Evolutionary conservation across 805 yeast genomes (phyloP), one percentile per base, ranked within the genome.

Genomic region (Cyberlindnera mycetangii): DNA sequence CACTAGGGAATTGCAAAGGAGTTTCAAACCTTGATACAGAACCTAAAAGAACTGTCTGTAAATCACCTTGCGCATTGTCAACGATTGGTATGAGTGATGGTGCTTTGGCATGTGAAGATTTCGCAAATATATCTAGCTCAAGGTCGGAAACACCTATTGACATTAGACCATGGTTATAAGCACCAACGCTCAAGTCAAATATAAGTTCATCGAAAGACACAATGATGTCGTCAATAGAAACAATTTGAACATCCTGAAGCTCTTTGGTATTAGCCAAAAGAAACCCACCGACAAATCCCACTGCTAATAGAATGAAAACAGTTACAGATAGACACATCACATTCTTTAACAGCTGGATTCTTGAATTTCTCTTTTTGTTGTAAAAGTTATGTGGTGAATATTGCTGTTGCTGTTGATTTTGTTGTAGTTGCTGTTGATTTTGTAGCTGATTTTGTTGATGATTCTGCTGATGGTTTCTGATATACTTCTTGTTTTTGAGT

Each of bases 81-180:
- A 42, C 18, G 3, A 39, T 21, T n/a, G 55, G 55, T 3, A 47
- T 6, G 9, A 37, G 20, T 3, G 46, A 16, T 1, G 42, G 19
- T 9, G 52, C 47, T 19, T 51, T 44, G 17, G 76, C 58, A 53
- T 73, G 76, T 7, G 79, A 72, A 37, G 86, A 78, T 54, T 81
- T 82, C 2, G 92, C 97, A 69, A 92, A 92, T 2, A 92, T 71
- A 61, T 92, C 97, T 33, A 92, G 64, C 52, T 87, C 92, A 9
- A 83, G 82, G 12, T 79, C 78, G 33, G 71, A 69, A 2, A 90
- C 71, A 2, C 70, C 67, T 5, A 89, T 78, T 2, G 85, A 72
- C 52, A 89, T 71, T 65, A 90, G 76, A 0, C 97, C 96, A 0
- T 97, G 97, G 61, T 92, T 92, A 55, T 83, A 78, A 0, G 95